Evolutionary conservation across 2,329 filamentous ascomycete genomes (phyloP).

Genomic region (Sordariomycetes sp.): DNA sequence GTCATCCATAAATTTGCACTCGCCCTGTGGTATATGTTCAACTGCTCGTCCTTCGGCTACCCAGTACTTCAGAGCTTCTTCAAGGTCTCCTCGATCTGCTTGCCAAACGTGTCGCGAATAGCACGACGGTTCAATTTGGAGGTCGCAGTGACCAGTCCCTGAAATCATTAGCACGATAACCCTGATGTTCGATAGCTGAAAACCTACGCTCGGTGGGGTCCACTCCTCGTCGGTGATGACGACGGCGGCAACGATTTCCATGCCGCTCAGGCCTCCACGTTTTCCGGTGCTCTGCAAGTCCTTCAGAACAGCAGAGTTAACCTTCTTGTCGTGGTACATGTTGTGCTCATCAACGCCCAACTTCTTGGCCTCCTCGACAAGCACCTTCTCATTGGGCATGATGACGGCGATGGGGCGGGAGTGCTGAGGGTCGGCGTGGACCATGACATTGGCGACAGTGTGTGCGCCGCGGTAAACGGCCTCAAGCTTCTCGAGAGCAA

Average conservation of each 20-base stretch:
- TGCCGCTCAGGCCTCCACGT: constrained; percentile 55
- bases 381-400: constrained; percentile 53
- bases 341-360: constrained; percentile 57
- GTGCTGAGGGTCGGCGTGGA: constrained; percentile 69
- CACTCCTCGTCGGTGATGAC: constrained; percentile 80
- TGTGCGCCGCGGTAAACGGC: constrained; percentile 74
- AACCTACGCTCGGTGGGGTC: constrained; percentile 74
- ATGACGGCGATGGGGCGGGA: constrained; percentile 78
- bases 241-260: constrained; percentile 69
- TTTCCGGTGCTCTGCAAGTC: constrained; percentile 58
- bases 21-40: too few relatives aligned
- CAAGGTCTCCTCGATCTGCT: constrained; percentile 37
- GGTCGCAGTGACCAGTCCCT: constrained; percentile 54
- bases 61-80: constrained; percentile 17
- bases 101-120: constrained; percentile 39
- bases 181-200: background rate
- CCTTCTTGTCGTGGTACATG: constrained; percentile 57
- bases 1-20: too few relatives aligned
- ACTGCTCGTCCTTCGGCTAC: too few relatives aligned
- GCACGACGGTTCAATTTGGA: constrained; percentile 49
- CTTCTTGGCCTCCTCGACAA: constrained; percentile 50
- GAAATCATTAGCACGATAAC: constrained; percentile 1
- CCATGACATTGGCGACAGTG: constrained; percentile 79
- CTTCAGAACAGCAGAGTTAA: constrained; percentile 53
- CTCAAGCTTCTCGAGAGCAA: constrained; percentile 92